Evolutionary conservation across 2,329 filamentous ascomycete species (phyloP).

Genomic region (Eurotiales sp.): DNA sequence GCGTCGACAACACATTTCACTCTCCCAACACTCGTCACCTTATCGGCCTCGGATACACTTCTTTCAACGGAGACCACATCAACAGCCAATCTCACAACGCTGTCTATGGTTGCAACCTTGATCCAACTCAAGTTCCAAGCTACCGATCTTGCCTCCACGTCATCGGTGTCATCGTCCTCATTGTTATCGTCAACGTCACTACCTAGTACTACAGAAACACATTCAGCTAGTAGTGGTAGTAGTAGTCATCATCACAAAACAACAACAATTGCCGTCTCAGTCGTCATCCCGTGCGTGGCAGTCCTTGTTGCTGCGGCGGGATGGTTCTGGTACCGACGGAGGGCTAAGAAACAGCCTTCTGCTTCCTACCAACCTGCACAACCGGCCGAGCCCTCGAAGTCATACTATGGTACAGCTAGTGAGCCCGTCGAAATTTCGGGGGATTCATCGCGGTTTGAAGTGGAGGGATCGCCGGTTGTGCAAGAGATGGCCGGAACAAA

Average conservation of each 20-base stretch:
- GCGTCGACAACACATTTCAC: not conserved
- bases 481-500: not conserved
- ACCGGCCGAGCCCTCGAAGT: not conserved
- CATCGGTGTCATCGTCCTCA: not conserved
- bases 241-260: too few species aligned
- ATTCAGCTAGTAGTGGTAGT: not conserved
- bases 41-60: not conserved
- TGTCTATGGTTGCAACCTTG: not conserved
- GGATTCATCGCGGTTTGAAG: not conserved
- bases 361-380: not conserved
- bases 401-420: not conserved
- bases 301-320: not conserved
- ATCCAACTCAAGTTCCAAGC: constrained; percentile 3
- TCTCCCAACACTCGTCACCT: not conserved
- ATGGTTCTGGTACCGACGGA: constrained; percentile 9
- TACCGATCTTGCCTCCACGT: not conserved
- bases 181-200: not conserved
- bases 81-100: not conserved
- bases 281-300: constrained; percentile 1
- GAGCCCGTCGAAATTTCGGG: not conserved
- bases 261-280: constrained; percentile 6
- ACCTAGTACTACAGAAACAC: not conserved
- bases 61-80: too few species aligned
- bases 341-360: not conserved
- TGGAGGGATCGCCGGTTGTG: not conserved